Base-by-base conservation (phyloP, 1,284 basidiomycete species). In the Omphalotus olearius region DNA sequence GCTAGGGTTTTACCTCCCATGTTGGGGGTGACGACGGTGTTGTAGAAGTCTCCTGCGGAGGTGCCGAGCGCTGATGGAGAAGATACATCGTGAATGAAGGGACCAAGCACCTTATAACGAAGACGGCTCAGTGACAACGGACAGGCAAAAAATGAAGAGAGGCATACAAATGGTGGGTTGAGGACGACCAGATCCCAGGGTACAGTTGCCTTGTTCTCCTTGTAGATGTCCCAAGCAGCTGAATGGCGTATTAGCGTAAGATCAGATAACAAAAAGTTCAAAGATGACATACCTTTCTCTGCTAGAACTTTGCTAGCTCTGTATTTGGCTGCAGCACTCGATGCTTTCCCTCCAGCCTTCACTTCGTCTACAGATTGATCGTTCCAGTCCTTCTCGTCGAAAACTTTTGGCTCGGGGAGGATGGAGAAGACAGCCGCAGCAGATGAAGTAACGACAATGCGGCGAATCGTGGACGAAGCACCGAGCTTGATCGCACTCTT, bases 381-480 rank as follows among this genome's bases (percentile, higher is more conserved):
- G 62, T 84, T 83, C 83, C 84, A 88, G 61, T 85, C 74, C n/a
- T 62, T 54, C 57, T 83, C 76, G 17, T 59, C 65, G 56, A 72
- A 73, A 0, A 61, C 54, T 9, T 62, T 61, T 0, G 70, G 63
- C 13, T 63, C 59, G 6, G 62, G 18, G 0, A 57, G 51, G 2
- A 66, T 55, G 39, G 72, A 65, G 35, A 81, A 64, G 20, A 87
- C 69, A 2, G 83, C 69, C 0, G 78, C 83, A 50, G 72, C 69
- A 3, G 85, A 86, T 1, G 79, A 79, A 0, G 84, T 87, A 44
- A 89, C 64, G 10, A 89, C 79, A 43, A 91, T 69, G 3, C 85
- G 75, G 62, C 82, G 78, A 53, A 85, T 69, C 4, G 58, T 51
- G 2, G 30, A 26, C 2, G 30, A 33, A 14, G 57, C 55, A 28